phyloP scores from a whole-genome alignment of 2,329 filamentous ascomycete genomes.

The Fusarium torulosum region DNA sequence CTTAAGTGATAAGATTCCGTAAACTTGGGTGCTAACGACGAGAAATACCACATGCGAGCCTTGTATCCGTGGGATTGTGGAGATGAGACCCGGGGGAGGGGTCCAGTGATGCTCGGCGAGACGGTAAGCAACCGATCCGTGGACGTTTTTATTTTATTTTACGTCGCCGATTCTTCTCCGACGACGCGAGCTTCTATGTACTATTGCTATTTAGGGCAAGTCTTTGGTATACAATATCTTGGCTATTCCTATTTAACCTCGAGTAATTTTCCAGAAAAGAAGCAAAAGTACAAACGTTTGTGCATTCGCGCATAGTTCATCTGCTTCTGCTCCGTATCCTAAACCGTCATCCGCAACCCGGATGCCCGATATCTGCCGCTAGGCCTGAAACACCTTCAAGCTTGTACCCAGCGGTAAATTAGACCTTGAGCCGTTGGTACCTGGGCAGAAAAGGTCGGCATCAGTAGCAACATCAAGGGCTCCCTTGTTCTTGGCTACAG shows the following conservation, averaged over 20 bases:
- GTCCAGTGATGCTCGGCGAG: slow-evolving; percentile 30
- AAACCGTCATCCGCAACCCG: background rate
- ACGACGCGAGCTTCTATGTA: slow-evolving; percentile 3
- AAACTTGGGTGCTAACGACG: slow-evolving; percentile 12
- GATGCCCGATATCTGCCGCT: slow-evolving; percentile 10
- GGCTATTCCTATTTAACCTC: background rate
- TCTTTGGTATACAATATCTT: slow-evolving; percentile 6
- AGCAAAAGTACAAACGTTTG: background rate
- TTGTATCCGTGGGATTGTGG: slow-evolving; percentile 22
- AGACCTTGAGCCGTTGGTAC: slow-evolving; percentile 19
- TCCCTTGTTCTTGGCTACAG: slow-evolving; percentile 34
- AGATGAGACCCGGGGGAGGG: slow-evolving; percentile 38
- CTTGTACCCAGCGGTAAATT: slow-evolving; percentile 3
- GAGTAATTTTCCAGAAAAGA: background rate
- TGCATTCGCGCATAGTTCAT: background rate
- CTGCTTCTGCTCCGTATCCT: background rate
- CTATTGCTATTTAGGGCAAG: slow-evolving; percentile 33
- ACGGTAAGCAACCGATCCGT: slow-evolving; percentile 28
- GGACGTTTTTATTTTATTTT: background rate
- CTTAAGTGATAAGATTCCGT: slow-evolving; percentile 41
- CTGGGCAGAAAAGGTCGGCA: slow-evolving; percentile 37
- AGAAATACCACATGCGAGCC: slow-evolving; percentile 22
- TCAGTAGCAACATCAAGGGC: slow-evolving; percentile 16
- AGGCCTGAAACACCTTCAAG: slow-evolving; percentile 4
- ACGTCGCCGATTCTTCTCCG: slow-evolving; percentile 38